A percentile compares a stretch with the other conserved stretches of the same genome.
These are phyloP conservation scores for Coemansia asiatica DNA, from an alignment of 192 early-diverging fungal species.

Conservation along the genomic window DNA sequence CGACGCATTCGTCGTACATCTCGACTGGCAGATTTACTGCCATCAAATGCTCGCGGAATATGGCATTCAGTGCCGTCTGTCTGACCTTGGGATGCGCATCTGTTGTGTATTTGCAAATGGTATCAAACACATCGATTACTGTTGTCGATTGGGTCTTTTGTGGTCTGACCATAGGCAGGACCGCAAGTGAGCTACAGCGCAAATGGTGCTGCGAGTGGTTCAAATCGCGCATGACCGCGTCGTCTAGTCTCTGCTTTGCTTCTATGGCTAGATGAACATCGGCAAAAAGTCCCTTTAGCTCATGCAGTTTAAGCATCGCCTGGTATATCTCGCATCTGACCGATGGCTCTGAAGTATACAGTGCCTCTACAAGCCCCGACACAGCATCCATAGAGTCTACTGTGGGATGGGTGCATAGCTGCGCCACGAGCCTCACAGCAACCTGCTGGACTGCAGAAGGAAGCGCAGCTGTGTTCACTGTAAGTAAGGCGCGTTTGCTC, in stretches of 20 bases:
- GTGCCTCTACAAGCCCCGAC: constrained; percentile 12
- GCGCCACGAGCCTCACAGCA: constrained; percentile 27
- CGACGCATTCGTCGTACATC: constrained; percentile 65
- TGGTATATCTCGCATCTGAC: constrained; percentile 48
- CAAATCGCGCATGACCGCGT: constrained; percentile 21
- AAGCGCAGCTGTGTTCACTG: background rate
- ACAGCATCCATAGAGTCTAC: constrained; percentile 10
- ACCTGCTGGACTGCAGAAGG: constrained; percentile 33
- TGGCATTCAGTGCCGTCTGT: constrained; percentile 28
- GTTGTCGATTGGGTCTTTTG: background rate
- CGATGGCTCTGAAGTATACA: constrained; percentile 20
- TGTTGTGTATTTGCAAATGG: constrained; percentile 28
- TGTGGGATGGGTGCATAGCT: constrained; percentile 41
- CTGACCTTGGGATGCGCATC: constrained; percentile 50
- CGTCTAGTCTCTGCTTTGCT: constrained; percentile 11
- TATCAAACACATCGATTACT: constrained; percentile 19
- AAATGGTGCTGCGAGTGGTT: constrained; percentile 48
- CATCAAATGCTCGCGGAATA: constrained; percentile 40
- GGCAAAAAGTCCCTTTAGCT: constrained; percentile 32
- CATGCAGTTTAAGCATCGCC: constrained; percentile 23
- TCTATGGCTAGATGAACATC: background rate
- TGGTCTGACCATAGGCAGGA: constrained; percentile 15
- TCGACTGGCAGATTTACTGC: constrained; percentile 22
- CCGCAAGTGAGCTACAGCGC: constrained; percentile 35
- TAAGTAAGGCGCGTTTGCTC: constrained; percentile 19